Evolutionary conservation across 163 green algal genomes (phyloP).

Genomic region (Trebouxia gelatinosa): DNA sequence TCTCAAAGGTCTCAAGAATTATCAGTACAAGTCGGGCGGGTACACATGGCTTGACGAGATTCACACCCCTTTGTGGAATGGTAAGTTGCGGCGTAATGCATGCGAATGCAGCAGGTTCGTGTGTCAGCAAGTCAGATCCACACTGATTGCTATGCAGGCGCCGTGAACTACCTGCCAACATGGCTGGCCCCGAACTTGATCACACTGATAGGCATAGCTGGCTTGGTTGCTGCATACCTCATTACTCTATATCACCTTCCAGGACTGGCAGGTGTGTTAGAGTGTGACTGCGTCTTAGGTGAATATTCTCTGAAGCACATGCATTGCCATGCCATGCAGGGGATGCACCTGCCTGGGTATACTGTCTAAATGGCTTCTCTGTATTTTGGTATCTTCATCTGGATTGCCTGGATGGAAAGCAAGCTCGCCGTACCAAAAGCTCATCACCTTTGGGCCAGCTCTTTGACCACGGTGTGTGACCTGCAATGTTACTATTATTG

Average conservation of each 20-base stretch:
- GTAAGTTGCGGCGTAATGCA: slow-evolving; percentile 44
- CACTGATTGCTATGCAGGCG: slow-evolving; percentile 33
- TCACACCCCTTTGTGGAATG: slow-evolving; percentile 84
- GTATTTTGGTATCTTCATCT: slow-evolving; percentile 69
- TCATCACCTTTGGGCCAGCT: slow-evolving; percentile 90
- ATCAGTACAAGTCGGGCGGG: slow-evolving; percentile 71
- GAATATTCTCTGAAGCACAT: not conserved
- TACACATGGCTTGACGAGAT: slow-evolving; percentile 85
- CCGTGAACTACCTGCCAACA: slow-evolving; percentile 47
- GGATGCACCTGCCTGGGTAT: slow-evolving; percentile 67
- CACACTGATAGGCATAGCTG: slow-evolving; percentile 78
- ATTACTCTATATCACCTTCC: slow-evolving; percentile 60
- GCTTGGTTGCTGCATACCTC: slow-evolving; percentile 65
- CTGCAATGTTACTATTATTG: too few relatives aligned
- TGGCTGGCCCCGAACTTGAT: slow-evolving; percentile 97
- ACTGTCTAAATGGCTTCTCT: slow-evolving; percentile 57
- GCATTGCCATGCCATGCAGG: slow-evolving; percentile 38
- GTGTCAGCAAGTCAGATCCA: too few relatives aligned
- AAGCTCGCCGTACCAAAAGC: slow-evolving; percentile 82
- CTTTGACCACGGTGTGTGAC: slow-evolving; percentile 88
- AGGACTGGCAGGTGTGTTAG: slow-evolving; percentile 55
- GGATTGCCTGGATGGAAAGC: slow-evolving; percentile 70
- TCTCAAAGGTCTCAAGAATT: slow-evolving; percentile 72
- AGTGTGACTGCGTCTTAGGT: not conserved
- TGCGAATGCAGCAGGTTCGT: too few relatives aligned